Percentiles rank a stretch among this genome's conserved stretches.
Conservation (phyloP, 805 yeast genomes). For the Ogataea parapolymorpha region DNA sequence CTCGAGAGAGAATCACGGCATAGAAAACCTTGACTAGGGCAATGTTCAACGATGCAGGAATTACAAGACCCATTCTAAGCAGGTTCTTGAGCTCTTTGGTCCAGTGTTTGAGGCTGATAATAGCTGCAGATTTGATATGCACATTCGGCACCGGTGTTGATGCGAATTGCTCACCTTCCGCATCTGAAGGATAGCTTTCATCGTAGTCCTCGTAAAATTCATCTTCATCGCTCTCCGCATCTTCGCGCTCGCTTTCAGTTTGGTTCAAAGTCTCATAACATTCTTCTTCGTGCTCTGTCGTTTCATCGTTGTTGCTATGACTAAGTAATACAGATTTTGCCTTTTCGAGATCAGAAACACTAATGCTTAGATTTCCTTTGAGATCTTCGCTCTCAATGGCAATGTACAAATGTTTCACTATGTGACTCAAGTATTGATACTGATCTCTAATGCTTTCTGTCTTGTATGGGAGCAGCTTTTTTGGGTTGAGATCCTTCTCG, state of each 20-base stretch:
- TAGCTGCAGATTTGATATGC: slow-evolving; percentile 65
- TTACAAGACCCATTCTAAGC: slow-evolving; percentile 70
- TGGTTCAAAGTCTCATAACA: slow-evolving; percentile 51
- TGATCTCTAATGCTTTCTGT: slow-evolving; percentile 68
- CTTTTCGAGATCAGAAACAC: slow-evolving; percentile 62
- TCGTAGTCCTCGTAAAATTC: slow-evolving; percentile 37
- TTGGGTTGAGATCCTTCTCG: slow-evolving; percentile 22
- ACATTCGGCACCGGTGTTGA: slow-evolving; percentile 55
- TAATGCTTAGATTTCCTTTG: slow-evolving; percentile 63
- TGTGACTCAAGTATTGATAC: slow-evolving; percentile 70
- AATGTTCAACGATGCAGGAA: slow-evolving; percentile 65
- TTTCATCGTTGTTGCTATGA: slow-evolving; percentile 16
- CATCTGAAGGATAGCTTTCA: slow-evolving; percentile 41
- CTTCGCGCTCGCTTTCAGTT: slow-evolving; percentile 32
- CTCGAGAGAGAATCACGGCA: slow-evolving; percentile 65
- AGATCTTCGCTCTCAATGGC: slow-evolving; percentile 74
- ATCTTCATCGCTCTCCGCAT: slow-evolving; percentile 32
- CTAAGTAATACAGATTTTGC: slow-evolving; percentile 21
- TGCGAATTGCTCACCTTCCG: slow-evolving; percentile 37
- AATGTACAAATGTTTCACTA: slow-evolving; percentile 74
- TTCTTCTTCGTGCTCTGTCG: slow-evolving; percentile 36
- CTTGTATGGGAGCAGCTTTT: slow-evolving; percentile 58
- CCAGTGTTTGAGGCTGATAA: slow-evolving; percentile 78
- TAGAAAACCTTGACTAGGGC: slow-evolving; percentile 67
- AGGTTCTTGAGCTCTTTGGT: slow-evolving; percentile 80